These are phyloP conservation scores for Juncus inflexus DNA, from an alignment of 176 grass and related monocot species.

Conservation along the genomic window DNA sequence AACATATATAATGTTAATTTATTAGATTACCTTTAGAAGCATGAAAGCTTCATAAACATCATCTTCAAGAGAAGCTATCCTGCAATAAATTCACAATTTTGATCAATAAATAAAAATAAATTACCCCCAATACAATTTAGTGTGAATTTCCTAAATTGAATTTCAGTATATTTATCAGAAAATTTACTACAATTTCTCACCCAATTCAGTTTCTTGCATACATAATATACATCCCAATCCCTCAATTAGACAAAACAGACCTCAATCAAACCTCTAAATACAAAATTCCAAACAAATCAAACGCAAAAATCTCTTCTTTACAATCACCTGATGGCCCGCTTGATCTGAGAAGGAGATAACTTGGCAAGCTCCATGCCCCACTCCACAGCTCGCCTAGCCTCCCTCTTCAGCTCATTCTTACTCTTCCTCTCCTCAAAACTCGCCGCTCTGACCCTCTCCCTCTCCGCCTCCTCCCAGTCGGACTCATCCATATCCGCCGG, in stretches of 20 bases:
- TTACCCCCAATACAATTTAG: not conserved
- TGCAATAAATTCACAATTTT: slow-evolving; percentile 29
- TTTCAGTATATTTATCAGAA: too few species aligned
- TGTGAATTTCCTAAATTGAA: not conserved
- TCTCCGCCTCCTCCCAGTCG: slow-evolving; percentile 18
- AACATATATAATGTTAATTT: not conserved
- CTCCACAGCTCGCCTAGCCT: slow-evolving; percentile 61
- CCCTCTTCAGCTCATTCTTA: slow-evolving; percentile 75
- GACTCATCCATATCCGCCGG: slow-evolving; percentile 31
- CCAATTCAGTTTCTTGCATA: too few species aligned
- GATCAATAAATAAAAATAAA: slow-evolving; percentile 4
- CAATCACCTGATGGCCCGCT: slow-evolving; percentile 59
- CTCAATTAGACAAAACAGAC: too few species aligned
- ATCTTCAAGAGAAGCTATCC: slow-evolving; percentile 60
- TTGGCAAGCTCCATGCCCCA: slow-evolving; percentile 91
- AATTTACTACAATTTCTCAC: too few species aligned
- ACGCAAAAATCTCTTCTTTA: not conserved
- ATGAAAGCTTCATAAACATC: slow-evolving; percentile 84
- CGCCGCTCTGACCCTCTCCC: not conserved
- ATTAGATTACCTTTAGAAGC: slow-evolving; percentile 59
- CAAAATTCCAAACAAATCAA: too few species aligned
- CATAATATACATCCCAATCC: too few species aligned
- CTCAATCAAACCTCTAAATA: too few species aligned
- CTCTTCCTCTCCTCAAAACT: slow-evolving; percentile 38
- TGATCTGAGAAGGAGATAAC: slow-evolving; percentile 65